Evolutionary conservation across 352 stramenopile genomes (phyloP).

Genomic region (Discostella stelligera): DNA sequence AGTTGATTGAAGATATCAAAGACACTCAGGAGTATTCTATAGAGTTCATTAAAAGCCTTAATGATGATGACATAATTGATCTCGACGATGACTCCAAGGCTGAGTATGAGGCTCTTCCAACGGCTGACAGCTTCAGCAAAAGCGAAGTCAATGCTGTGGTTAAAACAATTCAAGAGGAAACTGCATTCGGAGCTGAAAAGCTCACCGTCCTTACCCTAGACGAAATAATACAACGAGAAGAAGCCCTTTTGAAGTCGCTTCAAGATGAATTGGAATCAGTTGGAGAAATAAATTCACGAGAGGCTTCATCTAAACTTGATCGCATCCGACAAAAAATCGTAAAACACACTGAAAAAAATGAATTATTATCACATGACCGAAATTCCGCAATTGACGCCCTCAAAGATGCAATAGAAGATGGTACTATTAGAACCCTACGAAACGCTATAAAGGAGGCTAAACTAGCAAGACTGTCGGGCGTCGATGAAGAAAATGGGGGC

Average conservation of each 20-base stretch:
- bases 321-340: conserved; percentile 61
- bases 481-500: conserved; percentile 67
- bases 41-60: conserved; percentile 74
- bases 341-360: conserved; percentile 47
- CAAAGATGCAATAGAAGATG: conserved; percentile 78
- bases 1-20: conserved; percentile 73
- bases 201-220: conserved; percentile 69
- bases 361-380: conserved; percentile 53
- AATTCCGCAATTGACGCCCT: conserved; percentile 60
- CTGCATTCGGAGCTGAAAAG: conserved; percentile 70
- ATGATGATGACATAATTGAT: conserved; percentile 81
- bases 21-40: conserved; percentile 67
- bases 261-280: conserved; percentile 63
- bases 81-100: conserved; percentile 81
- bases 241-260: conserved; percentile 54
- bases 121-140: conserved; percentile 76
- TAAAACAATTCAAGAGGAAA: conserved; percentile 70
- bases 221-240: conserved; percentile 66
- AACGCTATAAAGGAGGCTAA: conserved; percentile 72
- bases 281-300: conserved; percentile 56
- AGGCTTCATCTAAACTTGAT: conserved; percentile 63
- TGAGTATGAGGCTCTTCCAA: conserved; percentile 74
- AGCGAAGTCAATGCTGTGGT: conserved; percentile 73
- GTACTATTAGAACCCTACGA: conserved; percentile 74
- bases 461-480: conserved; percentile 60